Percentiles rank a stretch among this genome's conserved stretches.
Evolutionary conservation across 2,329 filamentous ascomycete species (phyloP).

Genomic region (Whalleya microplaca): DNA sequence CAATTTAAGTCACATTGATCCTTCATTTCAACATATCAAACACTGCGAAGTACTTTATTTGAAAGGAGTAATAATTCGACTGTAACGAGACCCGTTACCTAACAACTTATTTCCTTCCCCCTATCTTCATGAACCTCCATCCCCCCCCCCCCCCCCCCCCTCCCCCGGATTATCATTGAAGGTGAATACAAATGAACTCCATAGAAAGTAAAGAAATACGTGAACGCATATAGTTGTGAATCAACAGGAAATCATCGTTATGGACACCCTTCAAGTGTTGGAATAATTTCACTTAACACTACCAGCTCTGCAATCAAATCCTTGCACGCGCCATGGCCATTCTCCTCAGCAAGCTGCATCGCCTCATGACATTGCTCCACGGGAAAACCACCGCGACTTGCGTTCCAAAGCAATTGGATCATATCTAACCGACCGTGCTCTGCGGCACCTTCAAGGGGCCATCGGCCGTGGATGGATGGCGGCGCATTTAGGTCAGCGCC

Average conservation of each 20-base stretch:
- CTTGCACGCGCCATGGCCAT: constrained; percentile 13
- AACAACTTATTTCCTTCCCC: neutral
- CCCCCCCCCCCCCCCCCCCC: too few relatives aligned
- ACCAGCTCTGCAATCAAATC: constrained; percentile 17
- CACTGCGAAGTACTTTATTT: neutral
- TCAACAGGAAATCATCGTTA: neutral
- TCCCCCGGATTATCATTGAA: neutral
- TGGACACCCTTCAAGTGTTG: constrained; percentile 4
- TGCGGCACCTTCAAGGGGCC: constrained; percentile 26
- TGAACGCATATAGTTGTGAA: too few relatives aligned
- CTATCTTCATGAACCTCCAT: neutral
- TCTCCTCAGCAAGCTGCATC: constrained; percentile 17
- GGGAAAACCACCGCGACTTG: constrained; percentile 5
- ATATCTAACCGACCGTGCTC: constrained; percentile 25
- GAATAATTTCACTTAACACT: constrained; percentile 5
- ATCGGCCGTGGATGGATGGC: constrained; percentile 17
- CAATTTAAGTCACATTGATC: too few relatives aligned
- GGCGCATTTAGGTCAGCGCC: constrained; percentile 9
- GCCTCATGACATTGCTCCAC: constrained; percentile 14
- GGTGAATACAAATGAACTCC: neutral
- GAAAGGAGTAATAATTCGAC: neutral
- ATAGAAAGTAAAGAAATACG: neutral
- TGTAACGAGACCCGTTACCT: neutral
- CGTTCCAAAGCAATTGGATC: constrained; percentile 23
- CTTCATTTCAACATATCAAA: too few relatives aligned